Base-by-base conservation (phyloP, 768 basidiomycete genomes). In the Pholiota conissans region DNA sequence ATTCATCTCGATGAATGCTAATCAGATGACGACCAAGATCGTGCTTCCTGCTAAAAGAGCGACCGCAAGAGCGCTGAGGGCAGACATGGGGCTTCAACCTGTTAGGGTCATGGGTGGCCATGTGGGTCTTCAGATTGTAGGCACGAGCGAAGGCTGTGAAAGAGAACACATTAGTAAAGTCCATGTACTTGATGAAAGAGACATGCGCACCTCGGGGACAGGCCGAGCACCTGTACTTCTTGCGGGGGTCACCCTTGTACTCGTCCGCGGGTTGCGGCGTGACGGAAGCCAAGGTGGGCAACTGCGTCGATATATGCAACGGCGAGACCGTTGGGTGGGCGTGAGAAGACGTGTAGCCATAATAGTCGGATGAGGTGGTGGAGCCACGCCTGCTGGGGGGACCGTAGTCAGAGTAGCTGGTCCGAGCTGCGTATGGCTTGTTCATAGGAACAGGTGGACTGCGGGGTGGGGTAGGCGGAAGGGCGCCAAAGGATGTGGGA, bases 61-160 rank as follows among this genome's bases (percentile, higher is more conserved):
- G 87, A 30, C 88, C 89, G 61, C 95, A 98, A 2, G 86, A 83
- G 40, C 83, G 78, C 73, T 96, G 91, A 40, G 89, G 90, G 72
- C 95, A 98, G 45, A 87, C 82, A 69, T 93, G 90, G 5, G 93
- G 93, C 76, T 96, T 98, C 49, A 88, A 75, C 59, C 95, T 82
- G 71, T 92, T 87, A 22, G 95, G 95, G 69, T 96, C 93, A 73
- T 98, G 95, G 3, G 95, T 98, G 24, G 90, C 89, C 83, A 91
- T 87, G 71, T 97, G 95, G 0, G 95, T 95, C 78, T 98, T 98
- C 57, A 98, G 74, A 66, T 98, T 98, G 73, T 91, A 97, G 2
- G 93, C 93, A 26, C 95, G 80, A 10, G 94, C 95, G 64, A 98
- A 98, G 1, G 90, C 95, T 90, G 57, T 20, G 59, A 55, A 60